Base-by-base conservation (phyloP, 75 land plant species). In the Gnetum montanum region DNA sequence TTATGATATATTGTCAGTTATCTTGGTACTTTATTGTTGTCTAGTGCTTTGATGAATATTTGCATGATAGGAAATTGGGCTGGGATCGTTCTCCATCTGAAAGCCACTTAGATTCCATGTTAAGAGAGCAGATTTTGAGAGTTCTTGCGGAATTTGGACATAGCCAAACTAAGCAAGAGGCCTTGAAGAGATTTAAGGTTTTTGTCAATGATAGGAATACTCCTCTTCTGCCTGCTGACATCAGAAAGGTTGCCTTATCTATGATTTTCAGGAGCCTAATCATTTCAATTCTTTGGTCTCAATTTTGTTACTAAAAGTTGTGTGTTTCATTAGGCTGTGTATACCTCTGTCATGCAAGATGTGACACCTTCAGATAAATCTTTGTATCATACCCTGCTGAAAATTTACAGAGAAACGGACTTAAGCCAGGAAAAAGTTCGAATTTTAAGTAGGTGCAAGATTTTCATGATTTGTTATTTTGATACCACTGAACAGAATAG, bases 381-480 rank as follows among this genome's bases (percentile, higher is more conserved):
- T 24, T 85, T 83, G 3, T 94, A 65, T 72, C 85, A 89, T 43
- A 68, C 84, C 50, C 69, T 94, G 36, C 43, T 94, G 43, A 67
- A 53, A 60, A 37, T 90, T 34, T 90, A 79, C 46, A 64, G 85
- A 64, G 96, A 90, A 59, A 73, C 85, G 51, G 94, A 86, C 63
- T 65, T 90, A 20, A 83, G 96, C 67, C 88, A 90, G 59, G 99
- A 90, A 49, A 83, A 86, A 52, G 72, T 66, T 23, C 85, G 99
- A 3, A 68, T 94, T 52, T 50, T 94, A 54, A 48, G 99, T 89
- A 80, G 45, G 71, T 60, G 16, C 22, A 18, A 31, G 27, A 8
- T 34, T 30, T 3, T 33, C 22, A 33, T 53, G 55, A 6, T 33
- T 53, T n/a, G 22, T 30, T 52, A 31, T 33, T 4, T 31, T 31